Base-by-base conservation (phyloP, 116 monocot species). In the Papilionanthe hybrid region DNA sequence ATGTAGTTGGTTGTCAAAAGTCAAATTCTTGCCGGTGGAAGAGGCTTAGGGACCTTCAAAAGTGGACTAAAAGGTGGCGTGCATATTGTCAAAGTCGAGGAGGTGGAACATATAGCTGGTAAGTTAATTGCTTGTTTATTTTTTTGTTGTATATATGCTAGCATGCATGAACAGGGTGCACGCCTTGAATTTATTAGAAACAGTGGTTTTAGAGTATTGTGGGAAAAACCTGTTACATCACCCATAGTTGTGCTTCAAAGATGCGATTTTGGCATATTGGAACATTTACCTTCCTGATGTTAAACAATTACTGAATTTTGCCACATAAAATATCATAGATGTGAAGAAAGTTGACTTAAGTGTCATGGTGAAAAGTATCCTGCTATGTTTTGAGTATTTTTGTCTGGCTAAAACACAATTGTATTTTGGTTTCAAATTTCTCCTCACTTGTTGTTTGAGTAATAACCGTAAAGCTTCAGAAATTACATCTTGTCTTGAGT, bases 21-120 rank as follows among this genome's bases (percentile, higher is more conserved):
- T 75, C 94, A 97, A 85, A 92, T 97, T 89, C 94, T 97, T 79
- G 94, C 97, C 79, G 97, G 97, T 75, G 97, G 97, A 65, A 88
- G 97, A 84, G 97, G 97, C 9, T 83, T 97, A 79, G 97, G 97
- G 49, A 92, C 94, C 19, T 97, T 97, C 82, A 94, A 92, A 87
- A 94, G 73, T 88, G 97, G 97, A 9, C 72, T 97, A 20, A 81
- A 97, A 76, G 97, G 97, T 81, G 97, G 97, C 74, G 97, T 97
- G 12, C 97, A 97, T 89, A 97, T 97, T 90, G 94, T 97, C 55
- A 97, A 92, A 87, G 48, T 86, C 23, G 91, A 97, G 53, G 97
- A 94, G 72, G 92, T 83, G 44, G 87, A 89, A 83, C 84, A 85
- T 41, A 72, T 97, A 69, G 89, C 94, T 47, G 86, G 97, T 97